phyloP scores from a whole-genome alignment of 768 basidiomycete species.

The Boletus rex-veris region DNA sequence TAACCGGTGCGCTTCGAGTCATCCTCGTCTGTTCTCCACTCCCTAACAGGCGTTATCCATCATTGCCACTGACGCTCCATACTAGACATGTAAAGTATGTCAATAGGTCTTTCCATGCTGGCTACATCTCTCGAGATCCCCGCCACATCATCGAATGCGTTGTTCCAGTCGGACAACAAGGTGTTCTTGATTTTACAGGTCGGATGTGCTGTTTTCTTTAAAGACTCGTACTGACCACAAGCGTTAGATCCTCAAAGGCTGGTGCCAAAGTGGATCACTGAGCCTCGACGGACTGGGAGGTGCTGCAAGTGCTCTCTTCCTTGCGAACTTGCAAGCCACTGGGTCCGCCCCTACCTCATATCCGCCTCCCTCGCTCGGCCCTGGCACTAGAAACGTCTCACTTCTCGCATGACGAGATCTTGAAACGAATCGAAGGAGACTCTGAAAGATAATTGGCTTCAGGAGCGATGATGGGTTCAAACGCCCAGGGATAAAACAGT shows the following conservation, averaged over 20 bases:
- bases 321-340: slow-evolving; percentile 35
- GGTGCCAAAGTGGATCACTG: slow-evolving; percentile 81
- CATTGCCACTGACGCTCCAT: too few relatives aligned
- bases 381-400: slow-evolving; percentile 3
- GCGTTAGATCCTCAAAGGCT: slow-evolving; percentile 73
- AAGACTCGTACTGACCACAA: too few relatives aligned
- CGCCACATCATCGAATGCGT: slow-evolving; percentile 1
- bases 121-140: too few relatives aligned
- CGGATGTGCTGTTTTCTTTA: slow-evolving; percentile 10
- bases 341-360: slow-evolving; percentile 22
- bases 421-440: slow-evolving; percentile 84
- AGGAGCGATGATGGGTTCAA: slow-evolving; percentile 1
- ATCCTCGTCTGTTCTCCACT: too few relatives aligned
- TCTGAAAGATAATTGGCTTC: slow-evolving; percentile 71
- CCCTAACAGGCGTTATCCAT: too few relatives aligned
- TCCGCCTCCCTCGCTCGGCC: slow-evolving; percentile 3
- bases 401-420: slow-evolving; percentile 62
- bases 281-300: slow-evolving; percentile 76
- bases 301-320: slow-evolving; percentile 49
- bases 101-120: too few relatives aligned
- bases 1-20: too few relatives aligned
- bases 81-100: too few relatives aligned
- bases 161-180: slow-evolving; percentile 59
- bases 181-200: slow-evolving; percentile 83
- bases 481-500: not conserved